Percentiles rank a stretch among this genome's conserved stretches.
Evolutionary conservation across 2,329 filamentous ascomycete genomes (phyloP).

Genomic region (Ascochyta viciae-villosae): DNA sequence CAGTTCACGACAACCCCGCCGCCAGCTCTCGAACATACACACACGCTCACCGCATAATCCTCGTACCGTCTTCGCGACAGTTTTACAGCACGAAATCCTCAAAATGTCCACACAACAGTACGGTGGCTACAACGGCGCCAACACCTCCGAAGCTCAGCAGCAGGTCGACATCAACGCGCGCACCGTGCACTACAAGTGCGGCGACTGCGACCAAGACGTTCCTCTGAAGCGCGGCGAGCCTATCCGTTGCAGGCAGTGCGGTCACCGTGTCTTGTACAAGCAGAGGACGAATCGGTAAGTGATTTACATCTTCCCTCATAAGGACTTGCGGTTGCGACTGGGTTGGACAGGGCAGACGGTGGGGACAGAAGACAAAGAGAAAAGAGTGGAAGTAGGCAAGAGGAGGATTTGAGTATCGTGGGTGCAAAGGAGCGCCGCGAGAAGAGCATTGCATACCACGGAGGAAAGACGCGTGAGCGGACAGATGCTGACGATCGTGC

Average conservation of each 20-base stretch:
- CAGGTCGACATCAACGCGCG: conserved; percentile 51
- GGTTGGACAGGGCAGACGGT: background rate
- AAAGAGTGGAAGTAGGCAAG: background rate
- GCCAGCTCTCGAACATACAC: background rate
- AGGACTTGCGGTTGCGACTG: background rate
- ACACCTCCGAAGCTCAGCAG: conserved; percentile 32
- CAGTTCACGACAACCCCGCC: background rate
- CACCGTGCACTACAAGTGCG: conserved; percentile 66
- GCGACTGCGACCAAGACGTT: conserved; percentile 83
- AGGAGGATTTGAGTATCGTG: background rate
- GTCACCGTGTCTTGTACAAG: conserved; percentile 95
- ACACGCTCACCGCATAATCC: background rate
- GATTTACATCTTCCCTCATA: background rate
- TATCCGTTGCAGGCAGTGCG: conserved; percentile 90
- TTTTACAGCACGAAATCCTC: background rate
- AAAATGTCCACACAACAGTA: conserved; percentile 19
- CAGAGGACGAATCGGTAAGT: conserved; percentile 93
- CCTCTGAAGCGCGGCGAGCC: conserved; percentile 78
- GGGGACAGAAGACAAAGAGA: background rate
- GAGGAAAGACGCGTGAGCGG: background rate
- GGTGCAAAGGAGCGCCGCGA: background rate
- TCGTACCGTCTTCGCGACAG: background rate
- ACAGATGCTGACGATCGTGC: conserved; percentile 22
- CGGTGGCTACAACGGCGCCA: conserved; percentile 17
- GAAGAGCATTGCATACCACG: background rate